phyloP scores from a whole-genome alignment of 768 basidiomycete genomes.

The Kwoniella newhampshirensis region DNA sequence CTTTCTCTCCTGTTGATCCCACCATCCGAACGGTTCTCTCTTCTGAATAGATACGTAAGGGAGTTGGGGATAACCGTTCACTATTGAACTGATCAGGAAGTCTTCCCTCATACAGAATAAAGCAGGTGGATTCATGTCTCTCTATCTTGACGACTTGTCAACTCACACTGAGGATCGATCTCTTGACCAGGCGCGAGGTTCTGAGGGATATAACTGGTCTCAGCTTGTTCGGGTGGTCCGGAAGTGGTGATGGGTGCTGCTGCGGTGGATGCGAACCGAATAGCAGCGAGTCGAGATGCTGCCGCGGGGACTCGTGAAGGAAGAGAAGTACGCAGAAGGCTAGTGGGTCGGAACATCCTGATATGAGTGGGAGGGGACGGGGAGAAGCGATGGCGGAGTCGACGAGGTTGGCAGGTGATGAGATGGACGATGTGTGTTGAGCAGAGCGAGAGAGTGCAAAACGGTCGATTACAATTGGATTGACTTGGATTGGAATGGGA shows the following conservation, averaged over 20 bases:
- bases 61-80: constrained; percentile 55
- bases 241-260: constrained; percentile 27
- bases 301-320: constrained; percentile 9
- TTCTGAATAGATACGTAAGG: constrained; percentile 49
- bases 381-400: background rate
- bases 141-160: background rate
- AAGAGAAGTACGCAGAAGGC: constrained; percentile 11
- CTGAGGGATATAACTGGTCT: constrained; percentile 14
- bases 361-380: background rate
- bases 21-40: constrained; percentile 53
- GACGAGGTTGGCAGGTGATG: background rate
- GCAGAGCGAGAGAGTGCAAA: constrained; percentile 2
- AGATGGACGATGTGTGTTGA: background rate
- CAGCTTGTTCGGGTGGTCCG: constrained; percentile 23
- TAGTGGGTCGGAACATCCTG: constrained; percentile 17
- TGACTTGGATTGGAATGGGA: too few species aligned
- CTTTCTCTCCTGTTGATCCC: constrained; percentile 55
- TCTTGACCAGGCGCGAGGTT: constrained; percentile 38
- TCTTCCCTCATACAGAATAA: background rate
- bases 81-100: constrained; percentile 18
- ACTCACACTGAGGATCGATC: constrained; percentile 52
- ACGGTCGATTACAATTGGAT: too few species aligned
- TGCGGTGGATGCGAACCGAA: constrained; percentile 17
- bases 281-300: background rate
- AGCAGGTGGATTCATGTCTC: too few species aligned